These are phyloP conservation scores for Phlebiopsis gigantea DNA, from an alignment of 768 basidiomycete species.

Conservation along the genomic window DNA sequence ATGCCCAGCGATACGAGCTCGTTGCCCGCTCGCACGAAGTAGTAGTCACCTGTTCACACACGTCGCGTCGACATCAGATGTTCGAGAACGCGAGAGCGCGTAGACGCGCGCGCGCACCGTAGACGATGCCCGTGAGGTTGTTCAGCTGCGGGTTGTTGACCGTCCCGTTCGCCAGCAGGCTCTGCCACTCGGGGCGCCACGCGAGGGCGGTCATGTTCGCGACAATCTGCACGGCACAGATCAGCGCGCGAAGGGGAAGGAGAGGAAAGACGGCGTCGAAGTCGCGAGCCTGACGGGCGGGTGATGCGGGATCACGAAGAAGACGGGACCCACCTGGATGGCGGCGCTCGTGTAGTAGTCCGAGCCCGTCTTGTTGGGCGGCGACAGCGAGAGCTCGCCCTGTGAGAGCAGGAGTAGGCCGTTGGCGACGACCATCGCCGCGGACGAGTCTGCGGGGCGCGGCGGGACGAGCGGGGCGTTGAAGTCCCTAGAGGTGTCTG, in stretches of 20 bases:
- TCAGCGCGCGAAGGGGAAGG: neutral
- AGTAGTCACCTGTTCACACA: conserved; percentile 49
- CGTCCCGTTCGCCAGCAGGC: conserved; percentile 60
- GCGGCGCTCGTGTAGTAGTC: conserved; percentile 44
- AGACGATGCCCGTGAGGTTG: conserved; percentile 56
- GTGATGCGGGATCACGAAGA: neutral
- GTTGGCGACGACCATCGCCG: conserved; percentile 57
- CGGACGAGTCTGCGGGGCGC: conserved; percentile 64
- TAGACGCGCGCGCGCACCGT: conserved; percentile 28
- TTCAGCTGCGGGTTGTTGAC: conserved; percentile 51
- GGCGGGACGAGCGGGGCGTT: conserved; percentile 56
- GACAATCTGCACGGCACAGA: conserved; percentile 43
- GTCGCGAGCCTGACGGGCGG: neutral
- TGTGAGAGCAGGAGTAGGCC: conserved; percentile 54
- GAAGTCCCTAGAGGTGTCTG: conserved; percentile 51
- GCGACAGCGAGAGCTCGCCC: conserved; percentile 30
- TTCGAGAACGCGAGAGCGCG: neutral
- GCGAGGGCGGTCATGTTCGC: conserved; percentile 43
- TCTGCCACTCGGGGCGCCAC: conserved; percentile 59
- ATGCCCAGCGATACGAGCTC: conserved; percentile 43
- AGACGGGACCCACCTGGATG: conserved; percentile 33
- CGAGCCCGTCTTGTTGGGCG: conserved; percentile 25
- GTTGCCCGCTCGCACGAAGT: conserved; percentile 53
- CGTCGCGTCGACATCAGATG: too few relatives aligned
- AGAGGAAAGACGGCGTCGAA: neutral